Conservation (phyloP, 2,329 filamentous ascomycete genomes). For the Microcera coccophila region DNA sequence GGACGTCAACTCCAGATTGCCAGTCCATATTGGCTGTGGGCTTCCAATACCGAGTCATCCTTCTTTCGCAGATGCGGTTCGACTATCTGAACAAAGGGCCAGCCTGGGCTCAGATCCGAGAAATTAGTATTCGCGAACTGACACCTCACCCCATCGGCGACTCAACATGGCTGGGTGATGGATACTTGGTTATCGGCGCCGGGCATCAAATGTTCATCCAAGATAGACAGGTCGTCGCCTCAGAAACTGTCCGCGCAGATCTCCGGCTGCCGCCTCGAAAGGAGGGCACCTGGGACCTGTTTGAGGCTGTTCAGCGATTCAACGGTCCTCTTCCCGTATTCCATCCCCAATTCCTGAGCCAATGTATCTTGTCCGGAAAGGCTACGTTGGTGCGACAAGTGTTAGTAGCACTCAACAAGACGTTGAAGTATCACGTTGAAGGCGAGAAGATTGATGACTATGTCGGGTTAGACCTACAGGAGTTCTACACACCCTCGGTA, state of each 20-base stretch:
- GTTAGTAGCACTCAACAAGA: conserved; percentile 67
- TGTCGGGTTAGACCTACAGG: conserved; percentile 60
- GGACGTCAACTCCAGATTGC: conserved; percentile 86
- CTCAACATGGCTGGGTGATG: conserved; percentile 84
- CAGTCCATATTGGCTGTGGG: conserved; percentile 91
- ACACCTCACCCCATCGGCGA: conserved; percentile 91
- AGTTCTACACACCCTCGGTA: conserved; percentile 47
- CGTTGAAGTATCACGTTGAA: conserved; percentile 76
- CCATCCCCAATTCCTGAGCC: conserved; percentile 84
- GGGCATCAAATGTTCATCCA: conserved; percentile 90
- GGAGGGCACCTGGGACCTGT: conserved; percentile 62
- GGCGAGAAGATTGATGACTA: conserved; percentile 79
- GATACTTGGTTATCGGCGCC: conserved; percentile 79
- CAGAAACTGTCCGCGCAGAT: conserved; percentile 55
- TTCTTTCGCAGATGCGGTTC: conserved; percentile 84
- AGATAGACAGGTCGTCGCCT: conserved; percentile 67
- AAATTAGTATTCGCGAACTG: conserved; percentile 74
- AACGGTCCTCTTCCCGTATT: conserved; percentile 88
- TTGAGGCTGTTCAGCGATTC: conserved; percentile 75
- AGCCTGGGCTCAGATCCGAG: conserved; percentile 82
- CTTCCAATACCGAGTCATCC: conserved; percentile 77
- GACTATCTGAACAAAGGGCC: conserved; percentile 85
- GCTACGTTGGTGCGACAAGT: conserved; percentile 66
- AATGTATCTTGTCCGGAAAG: conserved; percentile 82
- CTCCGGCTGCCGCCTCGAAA: conserved; percentile 46